Evolutionary conservation across 257 asterid species (phyloP), one percentile per base, ranked within the genome.

Genomic region (Ilex aquifolium): DNA sequence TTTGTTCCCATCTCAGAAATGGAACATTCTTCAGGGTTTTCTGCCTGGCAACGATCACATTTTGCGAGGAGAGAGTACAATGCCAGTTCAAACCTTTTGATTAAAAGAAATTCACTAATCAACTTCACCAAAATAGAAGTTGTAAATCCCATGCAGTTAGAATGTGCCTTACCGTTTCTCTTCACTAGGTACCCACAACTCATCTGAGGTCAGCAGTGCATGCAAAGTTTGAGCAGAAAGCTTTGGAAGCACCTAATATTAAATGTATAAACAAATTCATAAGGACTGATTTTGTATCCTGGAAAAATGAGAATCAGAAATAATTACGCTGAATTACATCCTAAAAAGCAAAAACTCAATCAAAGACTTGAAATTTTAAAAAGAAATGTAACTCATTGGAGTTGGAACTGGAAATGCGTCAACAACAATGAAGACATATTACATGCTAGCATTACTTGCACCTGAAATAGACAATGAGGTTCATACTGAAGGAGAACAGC

Each of bases 141-240:
- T 59, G 56, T 54, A 30, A 65, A 40, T n/a, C 29, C 67, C 71
- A 76, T 60, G 57, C n/a, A 69, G 63, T 44, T 51, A 32, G 27
- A 52, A 32, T 59, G 31, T 13, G 68, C 64, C 87, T 86, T 75
- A 89, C 99, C 99, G 82, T 83, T 80, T 87, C 81, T 89, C 95
- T 81, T 92, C 99, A 77, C 86, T 83, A 68, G 90, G 87, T 64
- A 92, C 99, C 99, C 96, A 92, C 73, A 92, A 72, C 70, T 83
- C 91, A 69, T 92, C 96, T 68, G 97, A 92, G 59, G 91, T 85
- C 74, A 92, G 91, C 69, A 92, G 77, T 44, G 99, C 95, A 62
- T 76, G 89, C 69, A 89, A 67, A 44, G 97, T 92, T 76, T 88
- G 97, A 71, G 96, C 74, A 55, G 99, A 92, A 69, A 92, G 97